Conservation (phyloP, 495 filamentous ascomycete genomes). For the Hyaloscypha finlandica region DNA sequence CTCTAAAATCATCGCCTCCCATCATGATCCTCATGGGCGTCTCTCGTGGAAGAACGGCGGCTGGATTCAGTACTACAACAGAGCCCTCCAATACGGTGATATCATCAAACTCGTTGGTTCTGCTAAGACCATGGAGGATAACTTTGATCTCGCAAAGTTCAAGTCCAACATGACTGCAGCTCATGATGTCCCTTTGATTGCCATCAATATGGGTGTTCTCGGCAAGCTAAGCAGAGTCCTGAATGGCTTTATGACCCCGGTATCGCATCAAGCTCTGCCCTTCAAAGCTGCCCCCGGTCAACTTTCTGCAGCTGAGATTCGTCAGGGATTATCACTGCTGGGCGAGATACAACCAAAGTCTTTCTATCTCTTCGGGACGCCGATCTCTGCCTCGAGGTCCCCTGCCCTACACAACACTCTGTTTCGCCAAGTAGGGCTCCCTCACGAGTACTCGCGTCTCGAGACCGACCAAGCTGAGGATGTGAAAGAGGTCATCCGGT, state of each 20-base stretch:
- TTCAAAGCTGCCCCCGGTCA: constrained; percentile 95
- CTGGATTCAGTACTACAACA: constrained; percentile 87
- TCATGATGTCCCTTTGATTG: constrained; percentile 81
- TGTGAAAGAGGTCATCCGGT: constrained; percentile 66
- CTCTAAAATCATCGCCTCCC: constrained; percentile 85
- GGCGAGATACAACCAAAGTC: constrained; percentile 76
- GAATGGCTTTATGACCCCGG: constrained; percentile 93
- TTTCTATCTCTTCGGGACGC: constrained; percentile 87
- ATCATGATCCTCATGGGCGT: constrained; percentile 80
- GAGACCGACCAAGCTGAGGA: constrained; percentile 73
- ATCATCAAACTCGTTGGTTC: constrained; percentile 93
- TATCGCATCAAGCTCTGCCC: constrained; percentile 85
- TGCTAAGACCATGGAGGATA: constrained; percentile 77
- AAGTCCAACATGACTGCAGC: constrained; percentile 69
- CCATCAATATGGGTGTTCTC: constrained; percentile 90
- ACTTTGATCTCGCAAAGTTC: constrained; percentile 82
- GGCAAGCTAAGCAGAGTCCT: constrained; percentile 89
- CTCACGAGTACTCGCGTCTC: constrained; percentile 79
- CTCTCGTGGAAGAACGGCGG: constrained; percentile 87
- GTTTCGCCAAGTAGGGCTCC: constrained; percentile 77
- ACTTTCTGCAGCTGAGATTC: constrained; percentile 87
- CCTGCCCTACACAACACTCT: constrained; percentile 88
- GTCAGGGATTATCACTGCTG: constrained; percentile 70
- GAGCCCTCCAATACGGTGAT: constrained; percentile 82
- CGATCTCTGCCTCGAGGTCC: constrained; percentile 76